phyloP scores from a whole-genome alignment of 2,329 filamentous ascomycete species.

The Claviceps capensis region DNA sequence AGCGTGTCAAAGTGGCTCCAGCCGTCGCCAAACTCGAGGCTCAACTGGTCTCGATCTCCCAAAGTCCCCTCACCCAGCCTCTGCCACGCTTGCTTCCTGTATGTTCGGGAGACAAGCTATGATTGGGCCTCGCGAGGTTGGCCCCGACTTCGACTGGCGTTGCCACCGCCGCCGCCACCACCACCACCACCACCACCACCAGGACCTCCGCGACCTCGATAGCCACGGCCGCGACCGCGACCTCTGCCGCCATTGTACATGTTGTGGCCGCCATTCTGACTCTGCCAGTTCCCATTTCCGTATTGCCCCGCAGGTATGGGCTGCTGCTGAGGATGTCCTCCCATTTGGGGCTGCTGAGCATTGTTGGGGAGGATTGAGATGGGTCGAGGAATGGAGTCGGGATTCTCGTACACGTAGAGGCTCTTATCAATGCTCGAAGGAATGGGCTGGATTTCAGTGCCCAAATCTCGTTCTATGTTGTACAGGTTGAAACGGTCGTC shows the following conservation, averaged over 20 bases:
- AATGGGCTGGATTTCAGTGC: constrained; percentile 96
- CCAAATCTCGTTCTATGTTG: constrained; percentile 93
- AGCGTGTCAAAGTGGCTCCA: background rate
- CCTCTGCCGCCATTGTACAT: constrained; percentile 17
- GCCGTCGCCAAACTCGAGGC: background rate
- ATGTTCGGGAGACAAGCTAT: constrained; percentile 15
- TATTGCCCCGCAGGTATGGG: constrained; percentile 16
- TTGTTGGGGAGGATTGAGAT: constrained; percentile 34
- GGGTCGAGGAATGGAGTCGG: constrained; percentile 85
- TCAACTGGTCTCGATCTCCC: background rate
- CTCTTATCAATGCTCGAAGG: constrained; percentile 91
- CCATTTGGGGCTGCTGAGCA: constrained; percentile 18
- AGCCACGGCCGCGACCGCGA: constrained; percentile 25
- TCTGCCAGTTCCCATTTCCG: constrained; percentile 32
- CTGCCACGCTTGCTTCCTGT: constrained; percentile 12
- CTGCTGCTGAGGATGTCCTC: constrained; percentile 7
- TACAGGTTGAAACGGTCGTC: constrained; percentile 98
- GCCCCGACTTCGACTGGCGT: constrained; percentile 22
- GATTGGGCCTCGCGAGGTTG: constrained; percentile 22
- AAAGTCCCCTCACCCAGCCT: constrained; percentile 7
- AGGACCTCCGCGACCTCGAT: constrained; percentile 23
- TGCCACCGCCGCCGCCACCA: constrained; percentile 12
- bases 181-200: constrained; percentile 1
- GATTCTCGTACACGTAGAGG: constrained; percentile 94
- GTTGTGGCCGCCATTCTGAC: constrained; percentile 24